Percentiles rank a stretch among this genome's conserved stretches.
These are phyloP conservation scores for Phytopythium helicoides DNA, from an alignment of 352 stramenopile species.

Conservation along the genomic window DNA sequence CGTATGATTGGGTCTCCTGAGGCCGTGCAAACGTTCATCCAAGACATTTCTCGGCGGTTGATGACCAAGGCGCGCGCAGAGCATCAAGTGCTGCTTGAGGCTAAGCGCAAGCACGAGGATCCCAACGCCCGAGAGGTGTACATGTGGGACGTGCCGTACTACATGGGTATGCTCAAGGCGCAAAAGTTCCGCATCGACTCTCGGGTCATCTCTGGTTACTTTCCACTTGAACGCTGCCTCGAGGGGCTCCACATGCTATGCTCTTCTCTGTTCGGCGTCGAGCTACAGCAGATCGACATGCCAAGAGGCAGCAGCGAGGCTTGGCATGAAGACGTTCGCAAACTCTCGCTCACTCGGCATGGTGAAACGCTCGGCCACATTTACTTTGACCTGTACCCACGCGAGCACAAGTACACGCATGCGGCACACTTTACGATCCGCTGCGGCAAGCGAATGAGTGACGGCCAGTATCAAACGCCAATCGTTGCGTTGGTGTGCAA, in stretches of 20 bases:
- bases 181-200: conserved; percentile 73
- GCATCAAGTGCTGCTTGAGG: conserved; percentile 47
- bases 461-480: conserved; percentile 89
- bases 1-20: conserved; percentile 86
- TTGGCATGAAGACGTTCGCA: conserved; percentile 89
- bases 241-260: conserved; percentile 89
- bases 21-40: conserved; percentile 63
- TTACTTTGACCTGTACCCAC: conserved; percentile 95
- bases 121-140: conserved; percentile 48
- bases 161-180: conserved; percentile 87
- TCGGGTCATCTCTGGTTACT: conserved; percentile 84
- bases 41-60: conserved; percentile 53
- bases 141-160: conserved; percentile 95
- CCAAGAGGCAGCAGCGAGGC: conserved; percentile 59
- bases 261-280: conserved; percentile 88
- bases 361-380: conserved; percentile 84
- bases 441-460: conserved; percentile 79
- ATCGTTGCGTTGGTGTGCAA: conserved; percentile 94
- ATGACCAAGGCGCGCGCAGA: conserved; percentile 72
- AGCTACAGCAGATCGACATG: conserved; percentile 81
- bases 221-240: conserved; percentile 91
- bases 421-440: conserved; percentile 96
- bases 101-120: conserved; percentile 66
- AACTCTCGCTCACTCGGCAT: conserved; percentile 83
- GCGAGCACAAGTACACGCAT: conserved; percentile 84